Percentiles rank a stretch among this genome's conserved stretches.
These are phyloP conservation scores for Ceratobasidium sp. DNA, from an alignment of 1,284 basidiomycete species.

Conservation along the genomic window DNA sequence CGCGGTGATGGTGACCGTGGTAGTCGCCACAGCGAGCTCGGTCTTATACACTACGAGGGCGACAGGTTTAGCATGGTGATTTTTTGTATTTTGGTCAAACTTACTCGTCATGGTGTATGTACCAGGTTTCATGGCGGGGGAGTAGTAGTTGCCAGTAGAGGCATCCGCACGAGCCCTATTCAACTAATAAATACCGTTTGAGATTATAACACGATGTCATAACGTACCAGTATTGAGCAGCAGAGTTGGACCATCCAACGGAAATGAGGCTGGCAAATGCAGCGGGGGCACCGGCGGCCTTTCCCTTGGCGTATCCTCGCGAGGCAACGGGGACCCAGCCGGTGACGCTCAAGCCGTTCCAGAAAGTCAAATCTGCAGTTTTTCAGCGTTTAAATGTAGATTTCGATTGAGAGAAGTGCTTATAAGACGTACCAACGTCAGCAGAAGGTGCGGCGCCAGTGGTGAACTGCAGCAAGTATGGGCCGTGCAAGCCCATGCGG, in stretches of 20 bases:
- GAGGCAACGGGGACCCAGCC: slow-evolving; percentile 63
- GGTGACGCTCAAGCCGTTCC: slow-evolving; percentile 61
- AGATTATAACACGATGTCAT: no score
- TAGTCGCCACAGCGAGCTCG: slow-evolving; percentile 62
- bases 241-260: slow-evolving; percentile 61
- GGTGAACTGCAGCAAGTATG: slow-evolving; percentile 48
- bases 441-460: slow-evolving; percentile 39
- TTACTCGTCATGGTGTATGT: slow-evolving; percentile 60
- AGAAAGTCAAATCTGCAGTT: slow-evolving; percentile 61
- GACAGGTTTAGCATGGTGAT: no score
- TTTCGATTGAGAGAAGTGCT: neutral
- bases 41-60: slow-evolving; percentile 56
- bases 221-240: slow-evolving; percentile 63
- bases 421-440: slow-evolving; percentile 30
- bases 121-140: slow-evolving; percentile 65
- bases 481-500: slow-evolving; percentile 46
- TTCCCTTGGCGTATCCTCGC: slow-evolving; percentile 63
- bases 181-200: neutral
- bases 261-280: slow-evolving; percentile 52
- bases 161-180: slow-evolving; percentile 50
- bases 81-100: slow-evolving; percentile 12
- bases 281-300: slow-evolving; percentile 62
- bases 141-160: slow-evolving; percentile 62
- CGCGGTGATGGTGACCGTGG: slow-evolving; percentile 60
- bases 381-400: neutral